phyloP scores from a whole-genome alignment of 106 monocot species.

The Allium cepa region DNA sequence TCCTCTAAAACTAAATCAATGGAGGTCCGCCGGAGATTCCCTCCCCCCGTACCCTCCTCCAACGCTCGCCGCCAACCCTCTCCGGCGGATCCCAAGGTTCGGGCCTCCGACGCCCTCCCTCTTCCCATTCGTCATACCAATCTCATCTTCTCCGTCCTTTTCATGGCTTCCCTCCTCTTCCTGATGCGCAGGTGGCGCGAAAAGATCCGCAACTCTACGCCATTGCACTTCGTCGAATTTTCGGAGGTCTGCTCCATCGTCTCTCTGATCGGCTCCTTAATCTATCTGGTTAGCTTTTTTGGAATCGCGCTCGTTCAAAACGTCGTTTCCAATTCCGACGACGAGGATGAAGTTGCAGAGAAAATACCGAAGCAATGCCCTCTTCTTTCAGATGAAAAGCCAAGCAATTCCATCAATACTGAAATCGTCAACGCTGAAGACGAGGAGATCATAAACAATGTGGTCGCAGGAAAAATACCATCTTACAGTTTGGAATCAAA shows the following conservation, averaged over 20 bases:
- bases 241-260: constrained; percentile 44
- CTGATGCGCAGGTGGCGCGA: constrained; percentile 67
- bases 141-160: constrained; percentile 47
- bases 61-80: not conserved
- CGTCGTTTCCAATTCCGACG: constrained; percentile 26
- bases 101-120: constrained; percentile 64
- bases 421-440: constrained; percentile 17
- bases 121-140: constrained; percentile 59
- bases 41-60: not conserved
- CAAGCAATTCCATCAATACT: not conserved
- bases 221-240: constrained; percentile 39
- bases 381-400: not conserved
- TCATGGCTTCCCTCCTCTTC: constrained; percentile 44
- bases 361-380: not conserved
- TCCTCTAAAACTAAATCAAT: not conserved
- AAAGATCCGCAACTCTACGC: constrained; percentile 30
- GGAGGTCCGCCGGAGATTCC: constrained; percentile 22
- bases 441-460: constrained; percentile 48
- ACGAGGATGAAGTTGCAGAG: constrained; percentile 14
- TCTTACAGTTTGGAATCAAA: constrained; percentile 56
- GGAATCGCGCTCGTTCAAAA: constrained; percentile 56
- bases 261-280: constrained; percentile 56
- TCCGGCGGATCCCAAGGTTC: constrained; percentile 12
- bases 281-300: constrained; percentile 69
- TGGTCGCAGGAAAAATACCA: constrained; percentile 42